phyloP scores from a whole-genome alignment of 2,329 filamentous ascomycete genomes.

The Colletotrichum orbiculare region DNA sequence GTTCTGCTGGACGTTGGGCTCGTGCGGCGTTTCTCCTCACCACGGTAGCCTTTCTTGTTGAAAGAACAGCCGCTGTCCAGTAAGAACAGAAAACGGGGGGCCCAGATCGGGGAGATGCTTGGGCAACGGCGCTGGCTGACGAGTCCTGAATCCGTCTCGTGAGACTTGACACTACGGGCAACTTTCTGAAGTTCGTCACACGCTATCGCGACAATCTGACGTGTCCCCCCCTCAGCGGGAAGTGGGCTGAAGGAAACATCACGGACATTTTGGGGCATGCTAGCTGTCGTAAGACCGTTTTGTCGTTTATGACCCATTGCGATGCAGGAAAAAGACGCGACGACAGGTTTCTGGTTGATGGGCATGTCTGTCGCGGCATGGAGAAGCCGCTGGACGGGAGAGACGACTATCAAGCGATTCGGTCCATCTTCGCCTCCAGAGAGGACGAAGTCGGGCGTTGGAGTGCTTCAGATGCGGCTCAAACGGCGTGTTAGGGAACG shows the following conservation, averaged over 20 bases:
- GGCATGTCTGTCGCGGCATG: background rate
- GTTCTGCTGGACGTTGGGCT: conserved; percentile 2
- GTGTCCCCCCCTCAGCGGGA: conserved; percentile 11
- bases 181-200: conserved; percentile 7
- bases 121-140: too few relatives aligned
- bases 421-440: background rate
- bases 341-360: background rate
- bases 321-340: conserved; percentile 2
- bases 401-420: too few relatives aligned
- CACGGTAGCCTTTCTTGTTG: conserved; percentile 6
- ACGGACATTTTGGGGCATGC: conserved; percentile 7
- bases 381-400: too few relatives aligned
- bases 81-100: too few relatives aligned
- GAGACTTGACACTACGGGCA: too few relatives aligned
- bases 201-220: conserved; percentile 13
- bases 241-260: conserved; percentile 28
- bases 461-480: conserved; percentile 32
- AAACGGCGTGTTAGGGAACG: conserved; percentile 29
- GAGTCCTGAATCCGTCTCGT: too few relatives aligned
- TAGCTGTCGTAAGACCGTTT: too few relatives aligned
- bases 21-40: conserved; percentile 15
- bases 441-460: background rate
- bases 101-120: too few relatives aligned
- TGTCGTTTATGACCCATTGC: background rate
- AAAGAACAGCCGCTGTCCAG: conserved; percentile 13